phyloP scores from a whole-genome alignment of 192 early-diverging fungal genomes.

The Coemansia sp. region DNA sequence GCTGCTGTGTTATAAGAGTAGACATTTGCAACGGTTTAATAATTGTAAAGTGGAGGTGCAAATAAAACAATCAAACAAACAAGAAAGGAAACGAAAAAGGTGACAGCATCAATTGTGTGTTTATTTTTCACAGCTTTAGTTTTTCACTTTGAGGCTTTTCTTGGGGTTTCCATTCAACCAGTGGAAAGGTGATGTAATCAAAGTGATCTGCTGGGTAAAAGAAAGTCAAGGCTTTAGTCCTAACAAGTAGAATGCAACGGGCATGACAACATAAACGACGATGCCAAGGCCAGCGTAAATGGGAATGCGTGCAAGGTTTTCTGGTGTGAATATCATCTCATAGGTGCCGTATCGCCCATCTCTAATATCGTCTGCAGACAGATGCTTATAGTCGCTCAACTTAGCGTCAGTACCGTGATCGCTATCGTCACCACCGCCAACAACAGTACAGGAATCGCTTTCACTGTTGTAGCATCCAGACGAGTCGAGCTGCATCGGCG shows the following conservation, averaged over 20 bases:
- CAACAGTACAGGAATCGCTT: conserved; percentile 6
- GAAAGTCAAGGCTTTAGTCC: conserved; percentile 20
- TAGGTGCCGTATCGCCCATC: conserved; percentile 42
- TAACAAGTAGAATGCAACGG: conserved; percentile 20
- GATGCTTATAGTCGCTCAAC: conserved; percentile 13
- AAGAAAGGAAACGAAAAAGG: not conserved
- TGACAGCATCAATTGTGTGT: no score
- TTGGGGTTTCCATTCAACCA: no score
- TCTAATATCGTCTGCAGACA: conserved; percentile 15
- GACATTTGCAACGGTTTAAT: conserved; percentile 8
- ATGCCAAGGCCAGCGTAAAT: conserved; percentile 50
- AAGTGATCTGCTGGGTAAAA: not conserved
- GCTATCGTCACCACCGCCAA: not conserved
- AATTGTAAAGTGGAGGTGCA: not conserved
- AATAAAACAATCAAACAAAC: not conserved
- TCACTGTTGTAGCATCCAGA: conserved; percentile 4
- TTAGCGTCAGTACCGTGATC: not conserved
- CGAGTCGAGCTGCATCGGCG: not conserved
- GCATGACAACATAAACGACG: conserved; percentile 22
- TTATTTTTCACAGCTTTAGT: not conserved
- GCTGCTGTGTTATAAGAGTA: not conserved
- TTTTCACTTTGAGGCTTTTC: no score
- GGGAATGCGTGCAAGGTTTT: conserved; percentile 52
- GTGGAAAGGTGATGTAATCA: no score
- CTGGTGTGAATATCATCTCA: conserved; percentile 37